Evolutionary conservation across 2,329 filamentous ascomycete genomes (phyloP), one percentile per base, ranked within the genome.

Genomic region (Aspergillus hortae): DNA sequence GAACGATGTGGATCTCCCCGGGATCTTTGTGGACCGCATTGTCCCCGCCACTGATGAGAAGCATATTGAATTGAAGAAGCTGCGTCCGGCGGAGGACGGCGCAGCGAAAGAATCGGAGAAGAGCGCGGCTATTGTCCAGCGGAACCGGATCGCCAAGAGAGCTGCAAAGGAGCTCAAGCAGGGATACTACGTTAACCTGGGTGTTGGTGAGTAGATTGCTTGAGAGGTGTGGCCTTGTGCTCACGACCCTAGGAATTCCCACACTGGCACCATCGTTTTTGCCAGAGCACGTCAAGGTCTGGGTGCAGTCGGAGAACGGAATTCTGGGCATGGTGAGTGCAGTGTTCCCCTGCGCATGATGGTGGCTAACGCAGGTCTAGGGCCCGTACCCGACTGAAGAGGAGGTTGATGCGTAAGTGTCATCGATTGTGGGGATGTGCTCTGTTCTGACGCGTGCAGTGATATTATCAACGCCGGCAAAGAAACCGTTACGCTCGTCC

Each of bases 391-490:
- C 90, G 0, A 84, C 83, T 1, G 81, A 84, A 56, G 84, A 84
- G 1, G 77, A 88, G 56, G 82, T 90, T 45, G 90, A 94, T 66
- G 75, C 87, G 61, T 69, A 58, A 57, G 64, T 61, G 14, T 23
- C n/a, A 11, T 9, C 14, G 9, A 23, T 23, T 7, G 12, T 15
- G 30, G 9, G 27, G 21, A 21, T 32, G 23, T 6, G 5, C 11
- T 11, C 15, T 30, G 9, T 27, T 14, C 4, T 48, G 14, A 12
- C 6, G 10, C 12, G 11, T 6, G 25, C 33, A 78, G 76, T 10
- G 89, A 92, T 61, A 83, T 92, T 56, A 87, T 94, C 74, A 95
- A 94, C 61, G 90, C 90, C 0, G 89, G 90, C 52, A 95, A 95
- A 67, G 89, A 95, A 68, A 95, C 89, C 0, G 88, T 92, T 0